phyloP scores from a whole-genome alignment of 129 eudicot species.

The Cynara cardunculus region DNA sequence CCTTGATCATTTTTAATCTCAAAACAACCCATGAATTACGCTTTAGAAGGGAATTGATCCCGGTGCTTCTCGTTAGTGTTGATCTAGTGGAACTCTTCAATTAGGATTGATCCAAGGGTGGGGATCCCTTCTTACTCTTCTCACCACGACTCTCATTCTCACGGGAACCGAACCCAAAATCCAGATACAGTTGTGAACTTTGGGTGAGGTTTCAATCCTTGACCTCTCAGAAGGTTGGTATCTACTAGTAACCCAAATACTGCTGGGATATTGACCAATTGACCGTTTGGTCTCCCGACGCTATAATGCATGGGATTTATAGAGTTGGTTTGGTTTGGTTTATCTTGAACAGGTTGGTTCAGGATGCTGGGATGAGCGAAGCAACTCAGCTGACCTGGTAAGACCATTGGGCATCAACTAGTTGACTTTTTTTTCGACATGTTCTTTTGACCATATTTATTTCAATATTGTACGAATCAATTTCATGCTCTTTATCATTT shows the following conservation, averaged over 20 bases:
- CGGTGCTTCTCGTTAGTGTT: too few species aligned
- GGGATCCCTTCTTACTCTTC: too few species aligned
- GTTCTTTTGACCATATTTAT: neutral
- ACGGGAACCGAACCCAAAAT: too few species aligned
- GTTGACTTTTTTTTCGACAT: constrained; percentile 1
- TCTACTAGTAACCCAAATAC: neutral
- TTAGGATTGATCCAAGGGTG: too few species aligned
- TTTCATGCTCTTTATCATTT: neutral
- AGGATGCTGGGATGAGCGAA: constrained; percentile 94
- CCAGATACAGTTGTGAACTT: too few species aligned
- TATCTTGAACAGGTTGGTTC: constrained; percentile 57
- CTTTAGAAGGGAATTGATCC: too few species aligned
- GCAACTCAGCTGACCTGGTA: constrained; percentile 84
- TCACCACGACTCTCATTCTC: too few species aligned
- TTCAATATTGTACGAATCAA: neutral
- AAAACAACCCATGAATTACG: too few species aligned
- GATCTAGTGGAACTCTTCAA: too few species aligned
- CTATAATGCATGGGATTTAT: neutral
- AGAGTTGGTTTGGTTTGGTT: neutral
- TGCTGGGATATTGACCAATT: neutral
- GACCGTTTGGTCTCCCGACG: neutral
- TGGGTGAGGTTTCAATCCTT: neutral
- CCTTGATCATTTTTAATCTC: too few species aligned
- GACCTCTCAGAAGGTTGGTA: neutral
- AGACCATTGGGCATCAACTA: constrained; percentile 11